phyloP scores from a whole-genome alignment of 176 grass and related monocot genomes.

The Carex scoparia region DNA sequence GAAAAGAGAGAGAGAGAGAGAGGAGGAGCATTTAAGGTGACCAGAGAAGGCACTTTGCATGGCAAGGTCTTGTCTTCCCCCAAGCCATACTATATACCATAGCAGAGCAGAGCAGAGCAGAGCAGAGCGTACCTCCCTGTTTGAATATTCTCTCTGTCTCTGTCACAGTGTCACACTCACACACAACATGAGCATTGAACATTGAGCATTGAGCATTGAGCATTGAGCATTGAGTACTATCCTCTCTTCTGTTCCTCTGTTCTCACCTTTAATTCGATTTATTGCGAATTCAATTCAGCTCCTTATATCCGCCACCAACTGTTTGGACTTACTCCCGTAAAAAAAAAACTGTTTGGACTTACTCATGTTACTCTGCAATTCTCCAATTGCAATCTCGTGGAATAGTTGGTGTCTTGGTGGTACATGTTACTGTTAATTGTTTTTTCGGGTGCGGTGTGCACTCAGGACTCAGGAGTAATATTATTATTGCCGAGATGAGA shows the following conservation, averaged over 20 bases:
- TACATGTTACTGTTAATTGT: too few relatives aligned
- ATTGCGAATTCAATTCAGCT: slow-evolving; percentile 16
- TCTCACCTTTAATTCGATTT: slow-evolving; percentile 12
- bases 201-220: neutral
- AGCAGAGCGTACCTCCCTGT: slow-evolving; percentile 8
- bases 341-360: neutral
- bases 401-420: neutral
- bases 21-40: neutral
- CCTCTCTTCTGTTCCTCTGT: neutral
- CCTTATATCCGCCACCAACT: neutral
- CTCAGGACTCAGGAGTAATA: too few relatives aligned
- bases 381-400: neutral
- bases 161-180: neutral
- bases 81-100: neutral
- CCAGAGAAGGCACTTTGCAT: slow-evolving; percentile 6
- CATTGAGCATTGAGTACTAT: neutral
- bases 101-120: too few relatives aligned
- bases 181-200: neutral
- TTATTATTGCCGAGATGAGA: neutral
- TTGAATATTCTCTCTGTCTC: slow-evolving; percentile 19
- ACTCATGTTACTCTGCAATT: neutral
- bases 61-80: slow-evolving; percentile 9
- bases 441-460: too few relatives aligned
- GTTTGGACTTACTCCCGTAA: neutral
- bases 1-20: too few relatives aligned